Evolutionary conservation across 1,284 basidiomycete species (phyloP).

Genomic region (Rhodotorula sp.): DNA sequence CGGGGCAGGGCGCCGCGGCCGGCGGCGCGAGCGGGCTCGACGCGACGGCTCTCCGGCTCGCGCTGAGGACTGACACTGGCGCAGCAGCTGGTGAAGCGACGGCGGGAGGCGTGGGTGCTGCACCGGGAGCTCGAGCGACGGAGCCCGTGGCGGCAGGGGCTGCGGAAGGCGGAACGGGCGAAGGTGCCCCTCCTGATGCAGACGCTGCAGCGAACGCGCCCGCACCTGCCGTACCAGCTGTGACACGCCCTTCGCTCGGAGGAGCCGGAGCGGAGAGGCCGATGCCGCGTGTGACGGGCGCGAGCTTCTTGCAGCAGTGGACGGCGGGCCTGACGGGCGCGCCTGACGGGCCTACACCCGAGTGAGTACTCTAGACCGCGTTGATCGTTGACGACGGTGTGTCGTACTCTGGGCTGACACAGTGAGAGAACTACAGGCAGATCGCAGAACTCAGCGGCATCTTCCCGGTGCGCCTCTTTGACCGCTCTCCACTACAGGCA

Average conservation of each 20-base stretch:
- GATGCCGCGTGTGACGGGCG: slow-evolving; percentile 8
- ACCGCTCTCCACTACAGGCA: not conserved
- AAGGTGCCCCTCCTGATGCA: not conserved
- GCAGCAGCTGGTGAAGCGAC: not conserved
- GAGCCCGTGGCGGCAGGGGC: not conserved
- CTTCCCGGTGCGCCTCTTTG: slow-evolving; percentile 22
- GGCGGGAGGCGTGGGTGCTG: not conserved
- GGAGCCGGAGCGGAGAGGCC: no score
- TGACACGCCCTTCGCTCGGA: not conserved
- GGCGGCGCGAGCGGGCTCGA: not conserved
- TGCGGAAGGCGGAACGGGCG: not conserved
- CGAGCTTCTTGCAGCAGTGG: slow-evolving; percentile 32
- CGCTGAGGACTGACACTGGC: not conserved
- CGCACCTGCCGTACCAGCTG: not conserved
- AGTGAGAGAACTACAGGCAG: slow-evolving; percentile 1
- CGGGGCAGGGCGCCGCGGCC: not conserved
- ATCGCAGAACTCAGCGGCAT: slow-evolving; percentile 30
- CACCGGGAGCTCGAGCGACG: not conserved
- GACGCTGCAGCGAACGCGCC: not conserved
- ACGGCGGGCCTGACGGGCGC: slow-evolving; percentile 28
- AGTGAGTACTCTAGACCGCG: slow-evolving; percentile 1
- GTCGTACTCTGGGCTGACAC: not conserved
- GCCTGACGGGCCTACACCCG: slow-evolving; percentile 7
- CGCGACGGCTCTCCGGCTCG: not conserved
- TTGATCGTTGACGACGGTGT: not conserved